phyloP scores from a whole-genome alignment of 805 yeast species.

The Yarrowia alimentaria region DNA sequence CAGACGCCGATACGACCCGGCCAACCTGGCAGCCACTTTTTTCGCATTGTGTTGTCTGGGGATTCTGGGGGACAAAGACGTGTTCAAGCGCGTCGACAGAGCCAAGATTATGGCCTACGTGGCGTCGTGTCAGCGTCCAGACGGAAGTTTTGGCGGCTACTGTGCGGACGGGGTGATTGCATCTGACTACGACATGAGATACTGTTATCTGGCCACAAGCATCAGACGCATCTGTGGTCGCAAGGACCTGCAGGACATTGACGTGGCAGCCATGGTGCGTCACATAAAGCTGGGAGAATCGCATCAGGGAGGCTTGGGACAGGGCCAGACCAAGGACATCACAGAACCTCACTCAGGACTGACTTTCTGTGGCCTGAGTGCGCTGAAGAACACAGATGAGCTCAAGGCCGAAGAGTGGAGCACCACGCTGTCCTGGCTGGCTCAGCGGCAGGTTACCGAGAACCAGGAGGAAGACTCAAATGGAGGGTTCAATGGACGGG shows the following conservation, averaged over 20 bases:
- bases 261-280: constrained; percentile 42
- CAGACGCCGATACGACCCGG: constrained; percentile 48
- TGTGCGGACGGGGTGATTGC: constrained; percentile 38
- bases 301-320: constrained; percentile 73
- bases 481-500: constrained; percentile 86
- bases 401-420: neutral
- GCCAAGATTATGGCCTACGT: constrained; percentile 54
- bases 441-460: constrained; percentile 1
- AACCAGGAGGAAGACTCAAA: neutral
- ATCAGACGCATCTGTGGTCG: constrained; percentile 59
- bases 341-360: constrained; percentile 83
- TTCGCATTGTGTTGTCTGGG: constrained; percentile 64
- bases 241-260: constrained; percentile 30
- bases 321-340: constrained; percentile 35
- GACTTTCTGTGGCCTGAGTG: constrained; percentile 77
- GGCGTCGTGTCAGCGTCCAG: constrained; percentile 54
- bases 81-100: constrained; percentile 43
- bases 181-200: constrained; percentile 68
- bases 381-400: constrained; percentile 42
- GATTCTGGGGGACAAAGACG: constrained; percentile 49
- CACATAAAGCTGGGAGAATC: constrained; percentile 44
- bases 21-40: constrained; percentile 71
- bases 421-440: constrained; percentile 7
- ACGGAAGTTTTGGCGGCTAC: constrained; percentile 57
- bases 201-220: constrained; percentile 68